Evolutionary conservation across 805 yeast genomes (phyloP).

Genomic region (Candida xiaguanensis): DNA sequence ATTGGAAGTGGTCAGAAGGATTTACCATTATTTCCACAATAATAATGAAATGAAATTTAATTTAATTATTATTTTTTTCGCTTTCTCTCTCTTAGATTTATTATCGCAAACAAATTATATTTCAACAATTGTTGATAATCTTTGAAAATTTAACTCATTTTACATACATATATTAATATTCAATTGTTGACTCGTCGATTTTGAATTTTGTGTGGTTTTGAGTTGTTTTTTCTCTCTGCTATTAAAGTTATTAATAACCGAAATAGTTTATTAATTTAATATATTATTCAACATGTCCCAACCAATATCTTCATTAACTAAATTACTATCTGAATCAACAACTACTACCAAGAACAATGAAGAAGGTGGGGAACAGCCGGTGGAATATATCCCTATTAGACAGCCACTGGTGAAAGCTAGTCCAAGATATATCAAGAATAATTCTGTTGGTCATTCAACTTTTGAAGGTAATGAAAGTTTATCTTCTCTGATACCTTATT

Average conservation of each 20-base stretch:
- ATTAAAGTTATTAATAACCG: slow-evolving; percentile 1
- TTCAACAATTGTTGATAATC: too few species aligned
- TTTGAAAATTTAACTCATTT: neutral
- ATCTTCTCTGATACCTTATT: slow-evolving; percentile 63
- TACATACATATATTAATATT: neutral
- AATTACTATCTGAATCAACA: slow-evolving; percentile 9
- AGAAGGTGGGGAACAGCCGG: neutral
- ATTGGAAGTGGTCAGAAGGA: slow-evolving; percentile 11
- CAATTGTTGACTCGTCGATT: too few species aligned
- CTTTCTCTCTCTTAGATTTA: neutral
- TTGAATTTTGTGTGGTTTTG: slow-evolving; percentile 1
- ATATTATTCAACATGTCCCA: slow-evolving; percentile 4
- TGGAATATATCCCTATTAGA: neutral
- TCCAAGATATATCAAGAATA: slow-evolving; percentile 41
- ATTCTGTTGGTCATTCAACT: slow-evolving; percentile 38
- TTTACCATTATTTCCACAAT: slow-evolving; percentile 26
- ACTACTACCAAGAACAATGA: neutral
- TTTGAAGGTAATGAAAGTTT: slow-evolving; percentile 41
- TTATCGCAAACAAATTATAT: slow-evolving; percentile 3
- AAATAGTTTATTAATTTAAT: neutral
- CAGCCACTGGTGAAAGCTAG: slow-evolving; percentile 15
- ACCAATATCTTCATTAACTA: slow-evolving; percentile 10
- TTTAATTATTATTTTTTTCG: neutral
- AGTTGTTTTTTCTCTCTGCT: neutral
- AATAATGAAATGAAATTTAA: too few species aligned